Evolutionary conservation across 1,284 basidiomycete species (phyloP).

Genomic region (Microbotryomycetes sp.): DNA sequence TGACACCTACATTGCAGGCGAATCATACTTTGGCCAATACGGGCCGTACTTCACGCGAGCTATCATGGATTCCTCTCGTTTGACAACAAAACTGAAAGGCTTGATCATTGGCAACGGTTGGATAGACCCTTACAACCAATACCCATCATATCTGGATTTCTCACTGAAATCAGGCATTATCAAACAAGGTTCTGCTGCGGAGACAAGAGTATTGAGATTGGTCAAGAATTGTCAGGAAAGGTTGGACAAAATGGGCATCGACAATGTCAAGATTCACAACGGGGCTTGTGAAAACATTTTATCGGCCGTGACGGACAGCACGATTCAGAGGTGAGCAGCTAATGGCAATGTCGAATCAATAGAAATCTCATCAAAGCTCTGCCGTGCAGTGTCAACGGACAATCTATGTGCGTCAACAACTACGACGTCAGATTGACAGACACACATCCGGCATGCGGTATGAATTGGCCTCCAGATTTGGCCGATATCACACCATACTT

Average conservation of each 20-base stretch:
- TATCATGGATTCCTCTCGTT: conserved; percentile 39
- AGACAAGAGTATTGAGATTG: conserved; percentile 56
- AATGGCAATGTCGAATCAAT: neutral
- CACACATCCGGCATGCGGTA: conserved; percentile 78
- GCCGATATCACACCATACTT: conserved; percentile 70
- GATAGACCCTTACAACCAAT: conserved; percentile 86
- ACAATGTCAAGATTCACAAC: conserved; percentile 55
- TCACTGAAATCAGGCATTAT: conserved; percentile 72
- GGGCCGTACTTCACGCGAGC: conserved; percentile 79
- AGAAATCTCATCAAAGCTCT: too few species aligned
- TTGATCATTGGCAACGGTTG: conserved; percentile 94
- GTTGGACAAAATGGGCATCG: conserved; percentile 48
- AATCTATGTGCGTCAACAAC: conserved; percentile 79
- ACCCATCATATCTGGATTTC: conserved; percentile 84
- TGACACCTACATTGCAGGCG: conserved; percentile 87
- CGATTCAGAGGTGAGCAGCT: conserved; percentile 55
- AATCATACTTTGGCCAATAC: conserved; percentile 98
- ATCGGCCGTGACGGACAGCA: conserved; percentile 55
- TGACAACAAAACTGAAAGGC: conserved; percentile 59
- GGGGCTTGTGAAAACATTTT: conserved; percentile 62
- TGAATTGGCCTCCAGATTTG: conserved; percentile 97
- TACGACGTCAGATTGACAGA: conserved; percentile 91
- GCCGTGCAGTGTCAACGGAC: conserved; percentile 58
- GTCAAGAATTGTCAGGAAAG: conserved; percentile 58
- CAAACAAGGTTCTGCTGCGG: conserved; percentile 62